Evolutionary conservation across 1,139 yeast species (phyloP).

Genomic region (Entelexis sorbosivorans): DNA sequence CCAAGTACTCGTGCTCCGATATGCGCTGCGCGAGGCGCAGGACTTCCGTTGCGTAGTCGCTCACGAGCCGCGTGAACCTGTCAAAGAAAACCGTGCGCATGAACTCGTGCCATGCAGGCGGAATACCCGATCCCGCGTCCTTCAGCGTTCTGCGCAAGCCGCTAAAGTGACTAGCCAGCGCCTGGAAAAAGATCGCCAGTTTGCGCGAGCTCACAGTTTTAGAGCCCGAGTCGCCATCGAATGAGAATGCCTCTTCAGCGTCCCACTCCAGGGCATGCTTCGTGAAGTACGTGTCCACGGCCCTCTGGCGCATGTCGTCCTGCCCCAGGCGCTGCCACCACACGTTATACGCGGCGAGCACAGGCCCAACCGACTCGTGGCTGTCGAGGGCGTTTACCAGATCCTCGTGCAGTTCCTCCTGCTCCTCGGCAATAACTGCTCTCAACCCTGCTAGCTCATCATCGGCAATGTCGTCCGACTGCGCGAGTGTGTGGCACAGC

Average conservation of each 20-base stretch:
- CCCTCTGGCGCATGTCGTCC: neutral
- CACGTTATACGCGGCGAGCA: neutral
- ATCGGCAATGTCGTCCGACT: neutral
- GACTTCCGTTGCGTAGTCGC: conserved; percentile 1
- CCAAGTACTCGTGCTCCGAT: conserved; percentile 14
- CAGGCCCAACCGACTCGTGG: conserved; percentile 39
- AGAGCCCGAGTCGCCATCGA: neutral
- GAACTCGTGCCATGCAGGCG: conserved; percentile 4
- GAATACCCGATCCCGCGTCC: conserved; percentile 5
- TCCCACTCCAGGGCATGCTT: neutral
- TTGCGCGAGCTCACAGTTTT: conserved; percentile 10
- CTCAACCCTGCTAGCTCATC: neutral
- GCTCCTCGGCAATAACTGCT: conserved; percentile 27
- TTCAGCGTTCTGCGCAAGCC: neutral
- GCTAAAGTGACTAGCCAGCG: conserved; percentile 3
- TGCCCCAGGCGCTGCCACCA: conserved; percentile 2
- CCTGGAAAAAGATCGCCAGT: neutral
- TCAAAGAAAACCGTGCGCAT: conserved; percentile 1
- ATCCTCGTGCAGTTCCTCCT: conserved; percentile 82
- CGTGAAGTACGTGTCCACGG: neutral
- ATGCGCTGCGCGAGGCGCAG: conserved; percentile 2
- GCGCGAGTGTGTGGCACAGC: neutral
- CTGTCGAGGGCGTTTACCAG: conserved; percentile 81
- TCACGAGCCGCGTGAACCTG: conserved; percentile 2
- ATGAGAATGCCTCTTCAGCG: conserved; percentile 4